Evolutionary conservation across 495 filamentous ascomycete genomes (phyloP), one percentile per base, ranked within the genome.

Genomic region (Lasiosphaeria hispida): DNA sequence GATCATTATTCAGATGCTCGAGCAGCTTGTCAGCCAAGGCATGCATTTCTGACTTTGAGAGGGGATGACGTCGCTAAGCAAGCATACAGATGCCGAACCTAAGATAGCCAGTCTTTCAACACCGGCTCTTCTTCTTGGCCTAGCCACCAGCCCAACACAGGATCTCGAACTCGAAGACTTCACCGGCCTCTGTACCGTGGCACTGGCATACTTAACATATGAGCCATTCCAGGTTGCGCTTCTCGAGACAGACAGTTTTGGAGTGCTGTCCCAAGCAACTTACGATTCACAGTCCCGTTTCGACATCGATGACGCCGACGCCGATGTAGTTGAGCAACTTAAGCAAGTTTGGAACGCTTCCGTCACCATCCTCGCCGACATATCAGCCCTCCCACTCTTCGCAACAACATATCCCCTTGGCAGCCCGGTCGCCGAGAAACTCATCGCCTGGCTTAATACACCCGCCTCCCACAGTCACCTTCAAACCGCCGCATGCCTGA

Each of bases 401-500:
- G 63, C 75, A 5, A 51, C 62, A 2, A 47, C 55, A 8, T 72
- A 69, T 53, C 58, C 71, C 3, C 58, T 77, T 8, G 57, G 66
- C 45, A 67, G 66, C 49, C 78, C 81, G 0, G 74, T 82, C 38
- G 75, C 77, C 5, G 74, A 76, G 3, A 62, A 71, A 5, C 64
- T 88, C 19, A 65, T 81, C 5, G 58, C 70, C 37, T 84, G 76
- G 41, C 68, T 92, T n/a, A 53, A 48, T 1, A 36, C 57, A 4
- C 19, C 63, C 10, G 10, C 49, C 7, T 19, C 48, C 35, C 17
- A 54, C 53, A 35, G 60, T 4, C 78, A 87, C 45, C 78, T 92
- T 1, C 86, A 86, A 60, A 80, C 87, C n/a, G 86, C 86, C 34
- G 84, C 87, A 13, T 92, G 88, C 64, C 73, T 92, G 14, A 80